Percentiles rank a stretch among this genome's conserved stretches.
Conservation (phyloP, 192 early-diverging fungal species). For the Coemansia brasiliensis region DNA sequence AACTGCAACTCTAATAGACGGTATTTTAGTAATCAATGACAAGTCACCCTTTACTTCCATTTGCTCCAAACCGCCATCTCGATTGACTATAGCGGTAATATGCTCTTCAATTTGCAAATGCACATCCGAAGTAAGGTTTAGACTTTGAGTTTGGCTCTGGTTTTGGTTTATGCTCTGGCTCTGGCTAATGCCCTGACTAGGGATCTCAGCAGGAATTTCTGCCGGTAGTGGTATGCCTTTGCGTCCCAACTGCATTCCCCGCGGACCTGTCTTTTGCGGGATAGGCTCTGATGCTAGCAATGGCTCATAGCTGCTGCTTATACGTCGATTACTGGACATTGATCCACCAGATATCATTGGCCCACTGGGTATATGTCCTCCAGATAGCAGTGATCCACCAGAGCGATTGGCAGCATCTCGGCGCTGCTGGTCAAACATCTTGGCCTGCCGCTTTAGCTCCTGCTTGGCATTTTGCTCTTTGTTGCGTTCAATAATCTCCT, state of each 20-base stretch:
- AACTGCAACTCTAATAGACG: slow-evolving; percentile 57
- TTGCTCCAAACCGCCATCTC: slow-evolving; percentile 87
- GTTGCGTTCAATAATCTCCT: slow-evolving; percentile 90
- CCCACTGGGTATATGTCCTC: slow-evolving; percentile 18
- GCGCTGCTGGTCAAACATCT: slow-evolving; percentile 87
- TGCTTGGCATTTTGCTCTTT: slow-evolving; percentile 98
- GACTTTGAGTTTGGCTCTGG: too few species aligned
- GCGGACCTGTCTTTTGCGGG: slow-evolving; percentile 49
- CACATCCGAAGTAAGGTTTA: slow-evolving; percentile 71
- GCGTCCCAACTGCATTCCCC: slow-evolving; percentile 94
- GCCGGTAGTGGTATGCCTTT: slow-evolving; percentile 43
- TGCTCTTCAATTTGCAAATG: slow-evolving; percentile 88
- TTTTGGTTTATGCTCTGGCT: too few species aligned
- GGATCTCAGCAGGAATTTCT: too few species aligned
- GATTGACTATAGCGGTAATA: slow-evolving; percentile 77
- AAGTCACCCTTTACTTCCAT: slow-evolving; percentile 95
- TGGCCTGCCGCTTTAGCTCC: slow-evolving; percentile 89
- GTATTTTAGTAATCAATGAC: slow-evolving; percentile 69
- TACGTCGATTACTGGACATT: slow-evolving; percentile 10
- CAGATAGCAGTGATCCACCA: slow-evolving; percentile 57
- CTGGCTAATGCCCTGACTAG: too few species aligned
- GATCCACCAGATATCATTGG: too few species aligned
- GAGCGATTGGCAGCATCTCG: slow-evolving; percentile 70
- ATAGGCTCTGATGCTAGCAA: slow-evolving; percentile 46
- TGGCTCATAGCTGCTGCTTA: slow-evolving; percentile 51